Evolutionary conservation across 2,329 filamentous ascomycete species (phyloP), one percentile per base, ranked within the genome.

Genomic region (Mycosphaerelloides madeirae): DNA sequence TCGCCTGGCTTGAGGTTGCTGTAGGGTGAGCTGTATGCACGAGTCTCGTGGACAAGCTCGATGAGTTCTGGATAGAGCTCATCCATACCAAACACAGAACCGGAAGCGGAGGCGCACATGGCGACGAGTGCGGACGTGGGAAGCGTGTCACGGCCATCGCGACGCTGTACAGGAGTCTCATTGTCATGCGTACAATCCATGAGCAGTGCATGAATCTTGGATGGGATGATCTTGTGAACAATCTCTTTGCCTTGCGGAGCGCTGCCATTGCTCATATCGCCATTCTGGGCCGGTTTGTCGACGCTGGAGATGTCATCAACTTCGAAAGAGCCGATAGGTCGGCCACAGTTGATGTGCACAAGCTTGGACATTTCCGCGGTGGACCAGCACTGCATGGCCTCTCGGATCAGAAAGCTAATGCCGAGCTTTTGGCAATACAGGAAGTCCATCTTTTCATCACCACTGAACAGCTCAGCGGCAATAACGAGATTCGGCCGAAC

Each of bases 181-280:
- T 98, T 98, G 69, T 98, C 93, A 65, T 98, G 93, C 0, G 94
- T 98, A 67, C 94, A 98, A 65, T 98, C 94, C 89, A 97, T 97
- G 68, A 98, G 96, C 1, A 98, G 73, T 1, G 91, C 93, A 54
- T 95, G 90, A 0, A 97, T 85, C 3, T 90, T 87, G 3, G 82
- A 86, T n/a, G 85, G 83, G 54, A 87, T 87, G 66, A 98, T 90
- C 50, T 78, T 84, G 53, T 84, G 85, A 54, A 95, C 76, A 14
- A 86, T 78, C 57, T 91, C 84, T 29, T 74, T 71, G 25, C 72
- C 64, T 20, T 58, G 59, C 60, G 58, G 48, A 38, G 50, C 39
- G 34, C 56, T 57, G 3, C 63, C 65, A 41, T 66, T 62, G 20
- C 56, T 59, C 9, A 48, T 28, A 20, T 36, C 46, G 25, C 59